These are phyloP conservation scores for Flaveria ramosissima DNA, from an alignment of 129 eudicot genomes.

Conservation along the genomic window DNA sequence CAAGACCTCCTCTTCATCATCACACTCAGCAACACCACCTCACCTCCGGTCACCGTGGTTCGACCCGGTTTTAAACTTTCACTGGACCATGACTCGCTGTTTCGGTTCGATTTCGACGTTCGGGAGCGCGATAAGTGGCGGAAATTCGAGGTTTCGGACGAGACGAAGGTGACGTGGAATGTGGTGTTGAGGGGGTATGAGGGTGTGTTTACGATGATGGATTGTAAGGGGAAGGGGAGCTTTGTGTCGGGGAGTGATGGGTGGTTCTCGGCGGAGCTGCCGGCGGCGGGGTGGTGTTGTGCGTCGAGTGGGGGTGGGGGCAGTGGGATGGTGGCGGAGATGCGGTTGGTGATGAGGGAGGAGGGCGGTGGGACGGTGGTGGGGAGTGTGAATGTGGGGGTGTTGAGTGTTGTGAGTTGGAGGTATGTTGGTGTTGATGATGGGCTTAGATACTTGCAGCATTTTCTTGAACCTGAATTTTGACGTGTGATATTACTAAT, in stretches of 20 bases:
- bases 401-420: constrained; percentile 70
- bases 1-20: constrained; percentile 45
- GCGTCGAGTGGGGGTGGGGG: constrained; percentile 31
- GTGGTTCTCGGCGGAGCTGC: constrained; percentile 81
- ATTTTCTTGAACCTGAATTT: constrained; percentile 51
- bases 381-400: constrained; percentile 62
- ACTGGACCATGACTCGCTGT: constrained; percentile 35
- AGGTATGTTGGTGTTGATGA: constrained; percentile 73
- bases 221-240: constrained; percentile 59
- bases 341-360: constrained; percentile 53
- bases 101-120: constrained; percentile 57
- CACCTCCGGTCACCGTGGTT: constrained; percentile 27
- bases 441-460: constrained; percentile 68
- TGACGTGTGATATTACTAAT: constrained; percentile 2
- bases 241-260: constrained; percentile 56
- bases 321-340: constrained; percentile 75
- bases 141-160: constrained; percentile 39
- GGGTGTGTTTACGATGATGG: constrained; percentile 68
- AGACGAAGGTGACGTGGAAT: constrained; percentile 59
- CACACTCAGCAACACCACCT: constrained; percentile 34
- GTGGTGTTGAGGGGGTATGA: constrained; percentile 56
- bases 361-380: constrained; percentile 50
- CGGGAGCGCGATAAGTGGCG: constrained; percentile 4
- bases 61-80: constrained; percentile 38
- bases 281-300: constrained; percentile 65